Evolutionary conservation across 1,139 yeast species (phyloP).

Genomic region (Diutina mesorugosa): DNA sequence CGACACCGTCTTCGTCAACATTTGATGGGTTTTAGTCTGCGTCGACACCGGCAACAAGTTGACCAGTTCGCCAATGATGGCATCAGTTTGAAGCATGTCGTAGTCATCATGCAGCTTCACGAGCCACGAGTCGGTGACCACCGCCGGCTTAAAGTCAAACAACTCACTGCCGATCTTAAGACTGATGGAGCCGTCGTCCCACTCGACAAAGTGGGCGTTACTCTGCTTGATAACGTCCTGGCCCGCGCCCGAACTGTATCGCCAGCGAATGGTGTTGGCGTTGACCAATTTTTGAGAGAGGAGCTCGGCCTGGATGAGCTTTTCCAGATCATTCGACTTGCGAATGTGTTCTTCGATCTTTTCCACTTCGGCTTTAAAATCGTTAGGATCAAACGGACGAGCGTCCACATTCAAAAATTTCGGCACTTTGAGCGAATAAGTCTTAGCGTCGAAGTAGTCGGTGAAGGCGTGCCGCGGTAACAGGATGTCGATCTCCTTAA

Average conservation of each 20-base stretch:
- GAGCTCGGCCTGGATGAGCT: slow-evolving; percentile 29
- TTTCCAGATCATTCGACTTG: slow-evolving; percentile 16
- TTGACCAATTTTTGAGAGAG: slow-evolving; percentile 43
- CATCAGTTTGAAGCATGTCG: slow-evolving; percentile 52
- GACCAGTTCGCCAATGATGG: slow-evolving; percentile 39
- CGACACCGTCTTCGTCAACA: slow-evolving; percentile 67
- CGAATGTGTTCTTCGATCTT: slow-evolving; percentile 34
- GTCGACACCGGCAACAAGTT: slow-evolving; percentile 85
- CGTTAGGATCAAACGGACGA: slow-evolving; percentile 72
- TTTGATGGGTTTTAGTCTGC: slow-evolving; percentile 66
- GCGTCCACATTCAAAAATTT: slow-evolving; percentile 75
- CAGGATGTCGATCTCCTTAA: slow-evolving; percentile 45
- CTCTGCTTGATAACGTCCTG: slow-evolving; percentile 67
- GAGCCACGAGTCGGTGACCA: slow-evolving; percentile 62
- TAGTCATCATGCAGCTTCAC: slow-evolving; percentile 62
- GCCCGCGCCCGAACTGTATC: slow-evolving; percentile 59
- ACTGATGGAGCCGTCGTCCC: slow-evolving; percentile 90
- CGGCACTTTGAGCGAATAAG: slow-evolving; percentile 52
- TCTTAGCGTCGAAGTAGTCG: slow-evolving; percentile 25
- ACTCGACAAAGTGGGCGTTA: slow-evolving; percentile 78
- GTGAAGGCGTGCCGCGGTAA: slow-evolving; percentile 64
- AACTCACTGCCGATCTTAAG: slow-evolving; percentile 79
- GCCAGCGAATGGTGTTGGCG: slow-evolving; percentile 87
- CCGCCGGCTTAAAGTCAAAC: slow-evolving; percentile 61
- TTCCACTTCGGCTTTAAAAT: slow-evolving; percentile 43